Evolutionary conservation across 805 yeast species (phyloP).

Genomic region (Scheffersomyces ergatensis): DNA sequence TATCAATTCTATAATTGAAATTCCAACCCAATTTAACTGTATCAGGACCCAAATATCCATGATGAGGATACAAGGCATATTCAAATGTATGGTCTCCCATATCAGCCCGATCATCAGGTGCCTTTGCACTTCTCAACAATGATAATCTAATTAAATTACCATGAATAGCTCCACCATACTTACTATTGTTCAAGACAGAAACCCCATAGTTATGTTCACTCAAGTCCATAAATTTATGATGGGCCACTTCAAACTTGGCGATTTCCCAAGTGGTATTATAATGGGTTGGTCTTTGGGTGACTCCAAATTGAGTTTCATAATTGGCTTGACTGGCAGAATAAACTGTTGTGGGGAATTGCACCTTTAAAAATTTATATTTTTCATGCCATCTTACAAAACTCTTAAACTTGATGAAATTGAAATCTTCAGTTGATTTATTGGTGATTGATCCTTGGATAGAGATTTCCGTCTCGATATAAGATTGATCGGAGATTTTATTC

Average conservation of each 20-base stretch:
- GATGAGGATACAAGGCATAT: conserved; percentile 83
- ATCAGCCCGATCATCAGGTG: conserved; percentile 93
- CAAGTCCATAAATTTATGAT: conserved; percentile 90
- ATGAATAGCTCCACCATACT: conserved; percentile 90
- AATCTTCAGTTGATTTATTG: conserved; percentile 32
- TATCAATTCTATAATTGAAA: conserved; percentile 59
- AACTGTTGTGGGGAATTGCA: conserved; percentile 89
- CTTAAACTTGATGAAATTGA: conserved; percentile 34
- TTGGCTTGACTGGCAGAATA: conserved; percentile 67
- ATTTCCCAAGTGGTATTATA: conserved; percentile 95
- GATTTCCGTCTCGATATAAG: conserved; percentile 64
- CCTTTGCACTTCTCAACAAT: conserved; percentile 84
- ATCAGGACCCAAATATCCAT: conserved; percentile 58
- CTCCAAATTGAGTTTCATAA: conserved; percentile 93
- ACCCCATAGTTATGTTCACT: conserved; percentile 88
- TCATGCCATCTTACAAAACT: conserved; percentile 80
- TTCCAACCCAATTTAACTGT: conserved; percentile 76
- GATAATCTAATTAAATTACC: conserved; percentile 91
- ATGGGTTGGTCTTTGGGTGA: conserved; percentile 90
- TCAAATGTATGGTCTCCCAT: conserved; percentile 84
- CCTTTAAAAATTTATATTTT: conserved; percentile 82
- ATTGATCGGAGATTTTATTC: conserved; percentile 55
- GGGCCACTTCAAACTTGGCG: conserved; percentile 94
- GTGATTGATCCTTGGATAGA: conserved; percentile 59
- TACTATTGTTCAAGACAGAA: conserved; percentile 74